These are phyloP conservation scores for Botrytis aclada DNA, from an alignment of 2,329 filamentous ascomycete genomes.

Conservation along the genomic window DNA sequence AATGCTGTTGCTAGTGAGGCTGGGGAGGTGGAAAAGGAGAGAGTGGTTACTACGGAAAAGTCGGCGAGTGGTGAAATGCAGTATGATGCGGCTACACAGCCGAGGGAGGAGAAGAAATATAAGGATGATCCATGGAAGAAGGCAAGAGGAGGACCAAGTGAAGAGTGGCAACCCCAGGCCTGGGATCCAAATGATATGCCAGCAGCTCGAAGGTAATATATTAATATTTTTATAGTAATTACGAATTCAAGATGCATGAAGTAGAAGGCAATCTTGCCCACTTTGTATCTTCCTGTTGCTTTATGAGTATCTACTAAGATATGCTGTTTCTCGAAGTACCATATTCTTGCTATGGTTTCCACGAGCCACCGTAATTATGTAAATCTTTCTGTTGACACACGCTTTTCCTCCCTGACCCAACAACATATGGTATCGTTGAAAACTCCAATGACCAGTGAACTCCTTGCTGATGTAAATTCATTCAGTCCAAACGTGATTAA, in stretches of 20 bases:
- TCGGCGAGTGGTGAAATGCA: slow-evolving; percentile 2
- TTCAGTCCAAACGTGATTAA: neutral
- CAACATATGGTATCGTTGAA: slow-evolving; percentile 13
- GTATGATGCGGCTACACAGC: slow-evolving; percentile 15
- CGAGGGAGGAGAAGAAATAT: slow-evolving; percentile 24
- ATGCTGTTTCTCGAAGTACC: neutral
- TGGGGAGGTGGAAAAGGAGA: slow-evolving; percentile 19
- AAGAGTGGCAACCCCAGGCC: slow-evolving; percentile 50
- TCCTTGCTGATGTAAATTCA: neutral
- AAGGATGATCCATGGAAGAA: slow-evolving; percentile 56
- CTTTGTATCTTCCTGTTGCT: neutral
- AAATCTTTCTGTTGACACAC: neutral
- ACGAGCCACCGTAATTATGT: neutral
- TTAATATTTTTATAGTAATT: neutral
- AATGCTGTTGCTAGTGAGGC: neutral
- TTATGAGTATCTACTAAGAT: neutral
- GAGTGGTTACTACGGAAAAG: neutral
- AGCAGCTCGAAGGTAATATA: neutral
- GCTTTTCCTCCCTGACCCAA: neutral
- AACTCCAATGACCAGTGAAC: slow-evolving; percentile 3
- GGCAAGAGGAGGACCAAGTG: slow-evolving; percentile 53
- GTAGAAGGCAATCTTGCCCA: neutral
- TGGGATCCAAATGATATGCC: slow-evolving; percentile 20
- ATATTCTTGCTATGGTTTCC: neutral
- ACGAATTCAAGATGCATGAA: neutral